A percentile compares a stretch with the other conserved stretches of the same genome.
phyloP scores from a whole-genome alignment of 139 green algal genomes.

The Volvox africanus region DNA sequence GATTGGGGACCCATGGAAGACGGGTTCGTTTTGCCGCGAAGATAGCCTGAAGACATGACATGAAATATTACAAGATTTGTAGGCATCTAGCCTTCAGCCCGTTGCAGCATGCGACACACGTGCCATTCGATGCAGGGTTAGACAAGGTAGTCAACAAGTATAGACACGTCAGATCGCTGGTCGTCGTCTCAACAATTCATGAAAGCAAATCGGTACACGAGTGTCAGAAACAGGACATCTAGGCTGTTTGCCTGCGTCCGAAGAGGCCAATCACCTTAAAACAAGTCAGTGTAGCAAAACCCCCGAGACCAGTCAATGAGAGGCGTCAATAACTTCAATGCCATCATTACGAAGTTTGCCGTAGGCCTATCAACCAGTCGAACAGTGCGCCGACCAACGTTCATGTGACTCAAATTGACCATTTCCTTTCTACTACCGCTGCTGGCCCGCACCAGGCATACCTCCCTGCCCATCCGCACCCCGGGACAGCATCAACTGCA shows the following conservation, averaged over 20 bases:
- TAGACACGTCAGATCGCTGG: background rate
- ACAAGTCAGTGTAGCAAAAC: no score
- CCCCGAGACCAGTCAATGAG: no score
- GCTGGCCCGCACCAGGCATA: constrained; percentile 27
- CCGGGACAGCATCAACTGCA: constrained; percentile 32
- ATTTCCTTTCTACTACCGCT: constrained; percentile 14
- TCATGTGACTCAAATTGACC: background rate
- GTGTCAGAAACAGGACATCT: background rate
- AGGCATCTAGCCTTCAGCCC: no score
- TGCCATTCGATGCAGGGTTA: no score
- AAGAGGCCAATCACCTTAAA: background rate
- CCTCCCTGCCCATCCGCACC: constrained; percentile 31
- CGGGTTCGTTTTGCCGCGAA: no score
- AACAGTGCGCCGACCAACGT: background rate
- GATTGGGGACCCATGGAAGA: no score
- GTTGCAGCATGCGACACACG: no score
- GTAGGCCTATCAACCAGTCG: background rate
- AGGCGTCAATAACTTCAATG: background rate
- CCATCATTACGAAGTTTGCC: background rate
- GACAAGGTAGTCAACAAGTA: background rate
- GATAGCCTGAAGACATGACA: no score
- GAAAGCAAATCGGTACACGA: background rate
- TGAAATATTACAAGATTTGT: no score
- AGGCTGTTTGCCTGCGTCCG: background rate
- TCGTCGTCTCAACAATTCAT: background rate